Evolutionary conservation across 768 basidiomycete genomes (phyloP).

Genomic region (Sarcomyxa edulis): DNA sequence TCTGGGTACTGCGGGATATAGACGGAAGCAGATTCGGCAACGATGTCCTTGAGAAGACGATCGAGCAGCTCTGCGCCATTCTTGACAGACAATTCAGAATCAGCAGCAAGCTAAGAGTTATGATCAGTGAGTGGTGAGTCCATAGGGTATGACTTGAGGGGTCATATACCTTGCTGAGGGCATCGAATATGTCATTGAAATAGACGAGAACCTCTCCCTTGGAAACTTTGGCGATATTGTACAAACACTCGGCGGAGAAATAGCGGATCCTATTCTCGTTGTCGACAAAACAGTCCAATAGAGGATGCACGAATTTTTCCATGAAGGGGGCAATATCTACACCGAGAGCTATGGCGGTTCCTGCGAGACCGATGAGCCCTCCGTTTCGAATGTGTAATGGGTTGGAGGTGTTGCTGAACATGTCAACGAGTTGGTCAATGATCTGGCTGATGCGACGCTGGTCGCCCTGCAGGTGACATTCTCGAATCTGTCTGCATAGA

Average conservation of each 20-base stretch:
- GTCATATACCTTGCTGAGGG: constrained; percentile 86
- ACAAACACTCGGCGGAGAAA: constrained; percentile 96
- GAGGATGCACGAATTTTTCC: constrained; percentile 85
- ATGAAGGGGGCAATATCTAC: constrained; percentile 93
- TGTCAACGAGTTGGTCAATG: constrained; percentile 90
- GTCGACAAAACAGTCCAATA: constrained; percentile 90
- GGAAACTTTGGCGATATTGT: constrained; percentile 97
- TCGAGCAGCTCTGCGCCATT: constrained; percentile 97
- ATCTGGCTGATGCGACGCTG: constrained; percentile 78
- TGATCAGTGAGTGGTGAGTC: no score
- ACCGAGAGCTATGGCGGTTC: constrained; percentile 93
- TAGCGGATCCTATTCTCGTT: constrained; percentile 93
- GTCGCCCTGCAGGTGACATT: constrained; percentile 80
- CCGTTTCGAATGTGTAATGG: constrained; percentile 90
- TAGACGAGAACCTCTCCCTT: constrained; percentile 95
- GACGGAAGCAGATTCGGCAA: constrained; percentile 91
- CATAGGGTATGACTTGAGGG: no score
- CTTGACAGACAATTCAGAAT: constrained; percentile 94
- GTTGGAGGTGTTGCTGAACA: constrained; percentile 82
- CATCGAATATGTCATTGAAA: constrained; percentile 98
- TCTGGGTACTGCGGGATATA: constrained; percentile 89
- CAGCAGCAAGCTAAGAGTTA: constrained; percentile 77
- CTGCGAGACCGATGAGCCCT: constrained; percentile 92
- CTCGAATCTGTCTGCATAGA: constrained; percentile 67
- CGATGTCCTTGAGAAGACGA: constrained; percentile 95